Evolutionary conservation across 805 yeast species (phyloP), one percentile per base, ranked within the genome.

Genomic region (Candida silvicultrix): DNA sequence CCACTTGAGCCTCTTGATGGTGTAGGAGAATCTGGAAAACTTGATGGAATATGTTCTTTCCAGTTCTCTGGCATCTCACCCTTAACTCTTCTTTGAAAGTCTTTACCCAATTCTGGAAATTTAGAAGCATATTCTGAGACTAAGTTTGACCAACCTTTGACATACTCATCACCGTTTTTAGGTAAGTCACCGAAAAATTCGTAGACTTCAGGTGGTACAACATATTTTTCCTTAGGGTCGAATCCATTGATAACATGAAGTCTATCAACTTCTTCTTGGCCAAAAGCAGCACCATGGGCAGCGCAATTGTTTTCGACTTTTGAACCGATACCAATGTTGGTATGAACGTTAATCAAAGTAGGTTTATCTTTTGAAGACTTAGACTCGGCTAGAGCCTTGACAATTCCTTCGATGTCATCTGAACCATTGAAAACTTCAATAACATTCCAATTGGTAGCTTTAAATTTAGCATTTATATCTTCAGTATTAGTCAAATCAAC

Each of bases 201-300:
- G 35, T 62, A 58, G n/a, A 64, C 63, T 29, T 49, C 55, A 12
- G 53, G 48, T 18, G 66, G 60, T 31, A 66, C 54, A 34, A 42
- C 36, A 45, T 49, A 64, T 15, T 54, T 51, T 12, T 49, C 45
- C 5, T 52, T 46, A 20, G 58, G 56, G 16, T 53, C 52, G 20
- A 62, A 53, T 4, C 62, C 59, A 39, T 53, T 53, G 23, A 51
- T 38, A 10, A 20, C 19, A 22, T 56, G 57, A 19, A 49, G 38
- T 42, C 51, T 47, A 12, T 60, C 60, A 28, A 60, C 63, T 39
- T 64, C 67, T 12, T 43, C 63, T 23, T 60, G 57, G 34, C 67
- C 65, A 43, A 65, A 62, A 19, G 70, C 66, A 28, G 66, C 65
- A 41, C 70, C 68, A 47, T 67, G 70, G 12, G 68, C 69, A 20